Evolutionary conservation across 139 green algal species (phyloP).

Genomic region (Nannochloris sp.): DNA sequence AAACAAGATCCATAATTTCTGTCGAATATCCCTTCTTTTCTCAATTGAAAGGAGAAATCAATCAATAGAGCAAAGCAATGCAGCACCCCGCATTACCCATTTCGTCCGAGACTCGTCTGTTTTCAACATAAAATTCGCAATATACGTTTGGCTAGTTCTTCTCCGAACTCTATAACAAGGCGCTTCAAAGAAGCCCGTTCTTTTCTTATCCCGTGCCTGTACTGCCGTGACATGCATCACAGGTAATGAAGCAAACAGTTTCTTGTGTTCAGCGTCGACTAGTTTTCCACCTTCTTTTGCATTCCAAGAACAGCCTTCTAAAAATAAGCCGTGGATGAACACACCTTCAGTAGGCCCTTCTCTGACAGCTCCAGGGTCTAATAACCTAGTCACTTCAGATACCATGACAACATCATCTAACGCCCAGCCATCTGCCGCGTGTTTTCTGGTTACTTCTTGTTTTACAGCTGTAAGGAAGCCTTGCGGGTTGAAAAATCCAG

Average conservation of each 20-base stretch:
- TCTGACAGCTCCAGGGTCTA: conserved; percentile 59
- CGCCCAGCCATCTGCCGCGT: conserved; percentile 87
- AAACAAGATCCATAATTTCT: not conserved
- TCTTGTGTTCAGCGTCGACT: conserved; percentile 87
- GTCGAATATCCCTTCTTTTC: not conserved
- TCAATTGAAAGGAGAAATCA: conserved; percentile 20
- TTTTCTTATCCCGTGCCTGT: conserved; percentile 69
- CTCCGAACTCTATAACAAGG: conserved; percentile 78
- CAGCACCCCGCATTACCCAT: conserved; percentile 83
- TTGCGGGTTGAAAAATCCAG: conserved; percentile 93
- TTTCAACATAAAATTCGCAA: conserved; percentile 76
- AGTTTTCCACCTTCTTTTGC: conserved; percentile 64
- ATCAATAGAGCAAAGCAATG: conserved; percentile 78
- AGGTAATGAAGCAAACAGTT: conserved; percentile 77
- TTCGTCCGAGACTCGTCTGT: conserved; percentile 74
- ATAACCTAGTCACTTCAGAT: conserved; percentile 80
- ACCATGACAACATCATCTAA: conserved; percentile 91
- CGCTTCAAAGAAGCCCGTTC: conserved; percentile 57
- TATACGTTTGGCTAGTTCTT: conserved; percentile 79
- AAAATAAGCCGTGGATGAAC: conserved; percentile 86
- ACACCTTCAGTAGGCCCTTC: conserved; percentile 80
- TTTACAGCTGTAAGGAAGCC: conserved; percentile 90
- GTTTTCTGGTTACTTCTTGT: conserved; percentile 83
- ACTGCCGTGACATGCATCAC: conserved; percentile 46
- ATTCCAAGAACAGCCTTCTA: conserved; percentile 91